Percentiles rank a stretch among this genome's conserved stretches.
Conservation (phyloP, 768 basidiomycete genomes). For the Lactarius psammicola region DNA sequence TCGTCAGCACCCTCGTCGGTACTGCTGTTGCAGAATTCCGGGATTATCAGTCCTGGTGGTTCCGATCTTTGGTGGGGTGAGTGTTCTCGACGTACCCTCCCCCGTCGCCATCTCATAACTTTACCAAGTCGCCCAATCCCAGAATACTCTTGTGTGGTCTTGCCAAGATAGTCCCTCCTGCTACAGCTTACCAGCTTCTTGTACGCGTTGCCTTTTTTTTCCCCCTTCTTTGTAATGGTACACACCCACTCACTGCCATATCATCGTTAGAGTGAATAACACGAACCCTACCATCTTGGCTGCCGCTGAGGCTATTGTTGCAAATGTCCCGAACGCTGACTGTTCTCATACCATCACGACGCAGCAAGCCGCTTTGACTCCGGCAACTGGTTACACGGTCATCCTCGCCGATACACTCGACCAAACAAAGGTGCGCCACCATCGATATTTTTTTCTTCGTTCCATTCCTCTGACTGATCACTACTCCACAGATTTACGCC, state of each 20-base stretch:
- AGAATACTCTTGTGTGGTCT: slow-evolving; percentile 60
- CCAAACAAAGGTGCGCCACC: slow-evolving; percentile 48
- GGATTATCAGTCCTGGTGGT: slow-evolving; percentile 47
- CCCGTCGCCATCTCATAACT: slow-evolving; percentile 6
- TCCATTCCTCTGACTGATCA: slow-evolving; percentile 6
- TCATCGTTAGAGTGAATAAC: slow-evolving; percentile 44
- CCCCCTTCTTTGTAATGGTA: slow-evolving; percentile 6
- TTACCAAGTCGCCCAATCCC: slow-evolving; percentile 51
- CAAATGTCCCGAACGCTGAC: slow-evolving; percentile 53
- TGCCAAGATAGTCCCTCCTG: slow-evolving; percentile 44
- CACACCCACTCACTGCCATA: slow-evolving; percentile 24
- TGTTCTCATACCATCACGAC: slow-evolving; percentile 55
- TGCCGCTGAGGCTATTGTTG: slow-evolving; percentile 47
- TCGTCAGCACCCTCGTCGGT: slow-evolving; percentile 41
- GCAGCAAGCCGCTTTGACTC: slow-evolving; percentile 42
- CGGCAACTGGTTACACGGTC: slow-evolving; percentile 52
- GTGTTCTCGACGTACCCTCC: slow-evolving; percentile 31
- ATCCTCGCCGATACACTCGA: slow-evolving; percentile 51
- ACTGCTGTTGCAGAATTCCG: slow-evolving; percentile 43
- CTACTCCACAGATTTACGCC: slow-evolving; percentile 50
- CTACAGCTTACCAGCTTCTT: slow-evolving; percentile 37
- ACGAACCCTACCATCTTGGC: slow-evolving; percentile 41
- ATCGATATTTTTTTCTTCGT: not conserved
- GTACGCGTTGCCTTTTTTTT: not conserved
- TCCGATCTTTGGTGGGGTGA: slow-evolving; percentile 59